Evolutionary conservation across 108 stramenopile genomes (phyloP).

Genomic region (Hondaea fermentalgiana): DNA sequence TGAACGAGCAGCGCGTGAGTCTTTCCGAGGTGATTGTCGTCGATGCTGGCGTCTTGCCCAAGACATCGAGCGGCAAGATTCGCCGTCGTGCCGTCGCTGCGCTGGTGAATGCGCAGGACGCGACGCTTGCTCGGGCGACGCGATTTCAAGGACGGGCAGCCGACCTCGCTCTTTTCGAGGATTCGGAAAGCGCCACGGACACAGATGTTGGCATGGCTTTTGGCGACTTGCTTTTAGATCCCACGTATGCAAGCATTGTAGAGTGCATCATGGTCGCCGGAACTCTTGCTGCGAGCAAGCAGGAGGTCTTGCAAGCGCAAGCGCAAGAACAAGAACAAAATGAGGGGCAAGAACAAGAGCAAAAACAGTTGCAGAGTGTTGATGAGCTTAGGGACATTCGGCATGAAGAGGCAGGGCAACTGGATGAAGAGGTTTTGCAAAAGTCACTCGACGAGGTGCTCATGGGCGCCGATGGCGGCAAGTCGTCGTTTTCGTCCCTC

Average conservation of each 20-base stretch:
- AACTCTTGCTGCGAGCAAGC: no score
- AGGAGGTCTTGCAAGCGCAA: no score
- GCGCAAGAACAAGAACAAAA: no score
- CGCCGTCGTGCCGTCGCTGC: slow-evolving; percentile 47
- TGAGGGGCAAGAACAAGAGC: no score
- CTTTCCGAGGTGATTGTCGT: slow-evolving; percentile 65
- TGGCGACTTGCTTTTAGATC: no score
- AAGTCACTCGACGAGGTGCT: not conserved
- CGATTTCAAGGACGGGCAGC: not conserved
- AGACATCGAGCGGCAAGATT: slow-evolving; percentile 98
- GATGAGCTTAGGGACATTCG: no score
- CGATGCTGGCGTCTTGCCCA: slow-evolving; percentile 73
- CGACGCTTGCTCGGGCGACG: not conserved
- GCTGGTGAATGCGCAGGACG: not conserved
- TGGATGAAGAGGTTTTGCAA: not conserved
- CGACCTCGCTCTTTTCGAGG: not conserved
- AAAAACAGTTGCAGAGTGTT: no score
- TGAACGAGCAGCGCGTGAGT: slow-evolving; percentile 37
- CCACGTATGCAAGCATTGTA: no score
- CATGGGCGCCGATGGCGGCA: not conserved
- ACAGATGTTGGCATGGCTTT: no score
- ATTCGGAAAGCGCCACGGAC: not conserved
- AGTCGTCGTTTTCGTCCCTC: not conserved
- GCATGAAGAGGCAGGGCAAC: no score
- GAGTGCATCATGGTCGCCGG: no score